Evolutionary conservation across 805 yeast species (phyloP), one percentile per base, ranked within the genome.

Genomic region (Sugiyamaella mastotermitis): DNA sequence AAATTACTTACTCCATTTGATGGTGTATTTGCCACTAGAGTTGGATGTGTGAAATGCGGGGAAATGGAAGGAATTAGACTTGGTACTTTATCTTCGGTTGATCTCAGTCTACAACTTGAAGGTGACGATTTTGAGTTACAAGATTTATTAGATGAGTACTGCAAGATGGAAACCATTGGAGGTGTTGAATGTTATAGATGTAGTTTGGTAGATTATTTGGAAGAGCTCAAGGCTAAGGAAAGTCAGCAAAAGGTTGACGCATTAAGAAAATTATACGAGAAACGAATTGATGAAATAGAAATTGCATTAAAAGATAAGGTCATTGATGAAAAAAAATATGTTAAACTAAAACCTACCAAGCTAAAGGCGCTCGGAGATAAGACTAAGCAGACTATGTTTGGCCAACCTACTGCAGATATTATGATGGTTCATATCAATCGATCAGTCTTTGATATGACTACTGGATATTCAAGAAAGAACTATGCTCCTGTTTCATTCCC

Each of bases 101-200:
- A 62, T 25, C 38, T 62, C n/a, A 46, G 51, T 14, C 49, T 60
- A 5, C 38, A 33, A 17, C 19, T 30, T 19, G 37, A 38, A 7
- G 35, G 41, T 10, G 33, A 29, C 31, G 44, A 41, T 7, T 29
- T 24, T 37, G 38, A 29, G 14, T 40, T 60, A 5, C 42, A 50
- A 5, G 49, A 47, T 5, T 50, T 61, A 22, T 45, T 61, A 5
- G 39, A 38, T 7, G 57, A 52, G 22, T 61, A 60, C 47, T 52
- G 58, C 28, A 50, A 74, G 40, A 84, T 88, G 27, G 98, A 90
- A 56, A 75, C 83, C 16, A 87, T 90, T 42, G 88, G 85, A 48
- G 95, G 87, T 32, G 98, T 90, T 25, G 90, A 87, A 60, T 90
- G 98, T 65, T 86, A 88, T 54, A 71, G 97, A 52, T 90, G 97